phyloP scores from a whole-genome alignment of 2,329 filamentous ascomycete genomes.

The Raffaelea ambrosiae region DNA sequence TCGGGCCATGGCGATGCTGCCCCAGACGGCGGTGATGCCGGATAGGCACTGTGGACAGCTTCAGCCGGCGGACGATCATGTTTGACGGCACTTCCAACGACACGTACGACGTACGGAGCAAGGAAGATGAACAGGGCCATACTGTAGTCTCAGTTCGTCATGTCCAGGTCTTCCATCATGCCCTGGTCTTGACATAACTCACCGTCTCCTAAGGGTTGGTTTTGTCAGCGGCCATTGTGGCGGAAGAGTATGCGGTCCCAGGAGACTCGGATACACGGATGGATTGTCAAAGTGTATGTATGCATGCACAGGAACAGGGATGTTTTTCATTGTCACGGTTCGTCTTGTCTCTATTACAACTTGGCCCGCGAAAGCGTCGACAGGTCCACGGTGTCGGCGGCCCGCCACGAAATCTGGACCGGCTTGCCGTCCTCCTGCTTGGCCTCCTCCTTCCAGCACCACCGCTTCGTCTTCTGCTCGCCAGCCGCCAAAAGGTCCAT shows the following conservation, averaged over 20 bases:
- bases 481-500: slow-evolving; percentile 33
- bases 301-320: too few species aligned
- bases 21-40: background rate
- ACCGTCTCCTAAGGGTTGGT: too few species aligned
- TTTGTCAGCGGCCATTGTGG: too few species aligned
- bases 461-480: slow-evolving; percentile 34
- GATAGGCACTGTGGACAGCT: background rate
- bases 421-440: background rate
- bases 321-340: too few species aligned
- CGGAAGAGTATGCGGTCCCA: too few species aligned
- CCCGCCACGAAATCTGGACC: background rate
- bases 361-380: background rate
- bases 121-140: slow-evolving; percentile 52
- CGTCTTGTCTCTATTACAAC: background rate
- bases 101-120: slow-evolving; percentile 56
- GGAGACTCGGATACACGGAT: too few species aligned
- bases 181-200: slow-evolving; percentile 6
- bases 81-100: slow-evolving; percentile 53
- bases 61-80: slow-evolving; percentile 22
- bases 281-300: too few species aligned
- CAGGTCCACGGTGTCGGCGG: background rate
- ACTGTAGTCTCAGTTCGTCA: slow-evolving; percentile 48
- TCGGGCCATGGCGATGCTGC: background rate
- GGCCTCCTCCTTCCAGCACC: slow-evolving; percentile 39
- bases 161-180: slow-evolving; percentile 3